Evolutionary conservation across 768 basidiomycete genomes (phyloP), one percentile per base, ranked within the genome.

Genomic region (Amanita muscaria): DNA sequence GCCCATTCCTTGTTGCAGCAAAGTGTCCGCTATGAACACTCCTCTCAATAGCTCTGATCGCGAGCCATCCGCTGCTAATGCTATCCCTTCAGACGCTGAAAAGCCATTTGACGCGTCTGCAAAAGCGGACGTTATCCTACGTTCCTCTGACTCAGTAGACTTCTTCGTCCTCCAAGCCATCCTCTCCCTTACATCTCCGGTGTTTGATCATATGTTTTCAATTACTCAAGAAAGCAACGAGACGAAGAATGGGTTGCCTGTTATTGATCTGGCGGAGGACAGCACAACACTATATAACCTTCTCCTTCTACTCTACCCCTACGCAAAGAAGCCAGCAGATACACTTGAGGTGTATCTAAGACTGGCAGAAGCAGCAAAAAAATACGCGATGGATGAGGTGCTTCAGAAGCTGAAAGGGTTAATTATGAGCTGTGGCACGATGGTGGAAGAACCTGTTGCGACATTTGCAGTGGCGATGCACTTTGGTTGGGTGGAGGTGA

Each of bases 181-280:
- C 1, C 53, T 68, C 5, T 48, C 57, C 6, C 24, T 61, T 8
- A 51, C 55, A 3, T 67, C 67, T 2, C 54, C 62, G 2, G 44
- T 64, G 8, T 66, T 66, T 42, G 45, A 47, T 19, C 52, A 44
- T 35, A 66, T 66, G 63, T 53, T 64, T 37, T 36, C 56, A 2
- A 21, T 59, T 14, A 56, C 58, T 5, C 21, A 42, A 18, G 30
- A 33, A 11, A 8, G 30, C 7, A 15, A 27, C 16, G 8, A 36
- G 36, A 32, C 22, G 30, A 46, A 27, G 22, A 36, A 49, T 24
- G 44, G 30, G 24, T 30, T 29, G 22, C 49, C 35, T n/a, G 23
- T 41, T 34, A 51, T 44, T 44, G 38, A 39, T 5, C 21, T 59
- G 4, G 30, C 34, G 14, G 54, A 57, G 15, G 46, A 50, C 30